Conservation (phyloP, 2,329 filamentous ascomycete species). For the Trichoderma pleuroti region DNA sequence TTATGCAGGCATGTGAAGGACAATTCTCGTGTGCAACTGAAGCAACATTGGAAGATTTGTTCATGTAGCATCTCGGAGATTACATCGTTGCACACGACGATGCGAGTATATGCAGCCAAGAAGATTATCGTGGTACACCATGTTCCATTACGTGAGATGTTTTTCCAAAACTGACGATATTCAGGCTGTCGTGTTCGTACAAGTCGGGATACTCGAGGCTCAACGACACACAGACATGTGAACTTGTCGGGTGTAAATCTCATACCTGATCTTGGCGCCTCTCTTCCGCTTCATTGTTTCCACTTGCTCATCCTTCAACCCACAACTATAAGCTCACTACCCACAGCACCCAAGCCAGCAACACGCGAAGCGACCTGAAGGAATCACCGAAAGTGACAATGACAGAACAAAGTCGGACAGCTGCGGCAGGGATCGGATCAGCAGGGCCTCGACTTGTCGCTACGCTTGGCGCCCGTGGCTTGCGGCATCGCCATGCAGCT, state of each 20-base stretch:
- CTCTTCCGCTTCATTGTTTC: neutral
- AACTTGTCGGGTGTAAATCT: neutral
- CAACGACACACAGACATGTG: neutral
- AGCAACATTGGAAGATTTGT: neutral
- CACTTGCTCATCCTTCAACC: neutral
- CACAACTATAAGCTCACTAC: neutral
- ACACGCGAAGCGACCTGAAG: neutral
- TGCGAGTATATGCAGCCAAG: neutral
- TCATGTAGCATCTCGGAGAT: neutral
- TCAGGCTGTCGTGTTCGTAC: neutral
- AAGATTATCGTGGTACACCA: neutral
- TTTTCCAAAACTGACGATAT: neutral
- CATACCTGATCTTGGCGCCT: neutral
- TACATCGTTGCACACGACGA: neutral
- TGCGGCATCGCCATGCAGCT: neutral
- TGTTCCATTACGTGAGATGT: neutral
- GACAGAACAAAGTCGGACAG: neutral
- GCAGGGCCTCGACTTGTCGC: neutral
- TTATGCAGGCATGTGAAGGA: neutral
- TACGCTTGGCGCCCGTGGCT: slow-evolving; percentile 1
- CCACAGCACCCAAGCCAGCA: neutral
- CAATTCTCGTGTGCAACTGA: neutral
- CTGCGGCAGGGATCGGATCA: neutral
- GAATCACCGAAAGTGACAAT: neutral
- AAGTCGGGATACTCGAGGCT: neutral